A percentile compares a stretch with the other conserved stretches of the same genome.
These are phyloP conservation scores for Echria macrotheca DNA, from an alignment of 495 filamentous ascomycete species.

Conservation along the genomic window DNA sequence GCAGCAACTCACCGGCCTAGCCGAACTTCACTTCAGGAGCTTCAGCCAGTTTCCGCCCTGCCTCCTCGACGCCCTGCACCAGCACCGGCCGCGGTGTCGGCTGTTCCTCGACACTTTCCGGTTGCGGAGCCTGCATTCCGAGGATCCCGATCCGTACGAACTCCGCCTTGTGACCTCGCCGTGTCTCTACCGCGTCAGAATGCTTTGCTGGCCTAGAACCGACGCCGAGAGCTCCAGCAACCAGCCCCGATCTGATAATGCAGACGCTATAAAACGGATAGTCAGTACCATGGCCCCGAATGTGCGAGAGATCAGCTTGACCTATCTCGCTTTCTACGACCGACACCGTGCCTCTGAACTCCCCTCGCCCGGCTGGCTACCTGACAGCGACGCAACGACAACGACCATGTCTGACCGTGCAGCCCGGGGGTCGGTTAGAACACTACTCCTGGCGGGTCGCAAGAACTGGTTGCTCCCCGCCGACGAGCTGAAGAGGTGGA, in stretches of 20 bases:
- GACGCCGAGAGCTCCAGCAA: neutral
- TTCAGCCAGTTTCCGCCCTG: neutral
- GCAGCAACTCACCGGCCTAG: neutral
- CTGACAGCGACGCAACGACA: neutral
- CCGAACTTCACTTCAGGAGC: neutral
- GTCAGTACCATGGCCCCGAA: neutral
- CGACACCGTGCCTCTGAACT: neutral
- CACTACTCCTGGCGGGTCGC: neutral
- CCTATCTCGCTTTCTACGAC: neutral
- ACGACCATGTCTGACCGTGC: no score
- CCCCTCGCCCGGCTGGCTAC: neutral
- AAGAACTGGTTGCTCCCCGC: neutral
- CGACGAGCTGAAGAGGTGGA: neutral
- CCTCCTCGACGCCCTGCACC: neutral
- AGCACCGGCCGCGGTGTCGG: neutral
- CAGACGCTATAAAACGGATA: neutral
- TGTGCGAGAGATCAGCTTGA: neutral
- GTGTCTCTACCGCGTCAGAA: neutral
- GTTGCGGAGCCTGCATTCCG: neutral
- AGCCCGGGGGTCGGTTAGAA: no score
- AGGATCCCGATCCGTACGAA: neutral
- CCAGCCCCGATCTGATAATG: neutral
- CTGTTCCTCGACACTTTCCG: neutral
- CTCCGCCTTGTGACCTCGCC: neutral
- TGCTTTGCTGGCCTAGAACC: neutral